Conservation (phyloP, 805 yeast species). For the Starmerella bacillaris region DNA sequence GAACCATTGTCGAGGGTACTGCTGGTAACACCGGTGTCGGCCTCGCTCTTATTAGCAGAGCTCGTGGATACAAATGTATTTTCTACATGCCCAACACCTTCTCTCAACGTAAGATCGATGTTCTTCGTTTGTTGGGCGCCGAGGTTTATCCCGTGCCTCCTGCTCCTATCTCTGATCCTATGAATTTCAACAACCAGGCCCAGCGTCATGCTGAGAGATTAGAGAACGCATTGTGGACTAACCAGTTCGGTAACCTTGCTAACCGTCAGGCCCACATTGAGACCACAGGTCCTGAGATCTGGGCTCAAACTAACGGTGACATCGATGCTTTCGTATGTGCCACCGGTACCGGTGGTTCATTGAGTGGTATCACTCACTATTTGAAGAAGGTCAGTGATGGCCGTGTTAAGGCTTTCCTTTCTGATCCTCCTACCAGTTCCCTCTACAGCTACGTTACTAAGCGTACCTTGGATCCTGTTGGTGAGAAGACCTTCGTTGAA, state of each 20-base stretch:
- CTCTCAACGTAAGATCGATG: conserved; percentile 60
- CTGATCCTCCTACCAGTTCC: conserved; percentile 90
- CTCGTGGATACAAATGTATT: conserved; percentile 67
- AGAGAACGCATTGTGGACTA: conserved; percentile 78
- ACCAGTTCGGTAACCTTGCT: conserved; percentile 78
- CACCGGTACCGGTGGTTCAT: conserved; percentile 86
- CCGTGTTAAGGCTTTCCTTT: conserved; percentile 41
- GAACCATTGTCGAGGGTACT: conserved; percentile 81
- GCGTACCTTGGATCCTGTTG: conserved; percentile 55
- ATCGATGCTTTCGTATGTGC: conserved; percentile 78
- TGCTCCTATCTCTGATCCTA: conserved; percentile 62
- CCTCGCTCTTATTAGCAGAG: conserved; percentile 56
- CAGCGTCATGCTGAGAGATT: conserved; percentile 60
- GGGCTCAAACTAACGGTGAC: conserved; percentile 63
- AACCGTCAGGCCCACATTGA: conserved; percentile 77
- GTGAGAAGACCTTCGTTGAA: conserved; percentile 70
- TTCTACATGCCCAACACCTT: conserved; percentile 88
- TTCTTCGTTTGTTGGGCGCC: conserved; percentile 60
- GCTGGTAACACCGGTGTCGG: conserved; percentile 97
- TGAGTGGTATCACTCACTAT: conserved; percentile 69
- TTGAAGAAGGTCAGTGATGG: conserved; percentile 53
- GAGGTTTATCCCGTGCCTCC: conserved; percentile 82
- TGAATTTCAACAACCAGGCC: conserved; percentile 77
- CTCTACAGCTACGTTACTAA: conserved; percentile 60
- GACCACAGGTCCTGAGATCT: conserved; percentile 84